Base-by-base conservation (phyloP, 176 grass and related monocot genomes). In the Themeda triandra region DNA sequence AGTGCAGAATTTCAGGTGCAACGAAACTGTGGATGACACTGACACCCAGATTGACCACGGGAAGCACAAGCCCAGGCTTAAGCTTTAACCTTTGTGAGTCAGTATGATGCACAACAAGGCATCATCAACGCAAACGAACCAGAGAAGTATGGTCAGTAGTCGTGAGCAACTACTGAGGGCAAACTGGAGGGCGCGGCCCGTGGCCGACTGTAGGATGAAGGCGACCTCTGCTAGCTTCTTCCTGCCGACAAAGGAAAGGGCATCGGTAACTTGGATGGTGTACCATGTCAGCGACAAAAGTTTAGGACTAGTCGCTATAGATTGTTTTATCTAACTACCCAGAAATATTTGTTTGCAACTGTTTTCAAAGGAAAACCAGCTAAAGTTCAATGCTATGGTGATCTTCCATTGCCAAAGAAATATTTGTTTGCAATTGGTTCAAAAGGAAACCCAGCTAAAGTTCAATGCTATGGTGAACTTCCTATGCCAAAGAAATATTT, bases 151-250 rank as follows among this genome's bases (percentile, higher is more conserved):
- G 48, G 66, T 72, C 72, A 53, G 66, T 56, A 82, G 73, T 78
- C 40, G 69, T 56, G 56, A 6, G 25, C 28, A 78, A 71, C 88
- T 82, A 67, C 80, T 48, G n/a, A n/a, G n/a, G 70, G 91, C 87
- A 35, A 98, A 90, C 53, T 98, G 95, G 58, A 95, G 85, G 36
- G 78, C 67, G 0, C 80, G 8, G 8, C 85, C 87, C 25, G 73
- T 75, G 71, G 85, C 86, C 10, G 95, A 93, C 63, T 93, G 91
- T 53, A 98, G 80, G 87, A 98, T 95, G 89, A 98, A 98, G 12
- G 95, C 92, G 58, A 98, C 89, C 87, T 95, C 92, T 36, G 92
- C 85, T 81, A 44, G 95, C 91, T 3, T 89, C 92, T 76, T 92
- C 95, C 95, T 98, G 82, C 69, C 14, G 80, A n/a, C 71, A 72